Evolutionary conservation across 1,284 basidiomycete genomes (phyloP).

Genomic region (Ceratobasidium sp.): DNA sequence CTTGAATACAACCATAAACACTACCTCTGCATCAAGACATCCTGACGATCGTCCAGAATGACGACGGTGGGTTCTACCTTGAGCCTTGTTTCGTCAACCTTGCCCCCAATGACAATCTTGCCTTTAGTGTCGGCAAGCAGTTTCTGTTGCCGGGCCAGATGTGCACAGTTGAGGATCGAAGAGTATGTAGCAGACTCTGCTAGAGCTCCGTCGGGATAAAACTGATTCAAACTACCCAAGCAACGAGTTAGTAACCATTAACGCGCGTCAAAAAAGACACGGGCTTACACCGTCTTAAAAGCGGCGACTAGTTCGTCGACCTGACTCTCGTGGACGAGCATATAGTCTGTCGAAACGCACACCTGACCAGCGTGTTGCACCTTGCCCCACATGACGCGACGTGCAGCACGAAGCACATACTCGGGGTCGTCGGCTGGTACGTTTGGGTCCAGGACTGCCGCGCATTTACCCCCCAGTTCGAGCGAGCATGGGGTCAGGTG

Average conservation of each 20-base stretch:
- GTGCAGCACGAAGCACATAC: conserved; percentile 63
- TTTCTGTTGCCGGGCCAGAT: conserved; percentile 43
- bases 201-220: conserved; percentile 36
- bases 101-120: conserved; percentile 46
- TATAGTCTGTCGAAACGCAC: conserved; percentile 48
- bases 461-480: conserved; percentile 77
- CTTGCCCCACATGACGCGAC: conserved; percentile 52
- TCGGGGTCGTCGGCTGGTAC: conserved; percentile 59
- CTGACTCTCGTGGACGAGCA: conserved; percentile 42
- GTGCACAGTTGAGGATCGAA: conserved; percentile 41
- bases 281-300: conserved; percentile 37
- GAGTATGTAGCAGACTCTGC: conserved; percentile 40
- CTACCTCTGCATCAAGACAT: conserved; percentile 47
- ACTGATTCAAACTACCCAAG: conserved; percentile 24
- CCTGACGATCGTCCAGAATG: conserved; percentile 42
- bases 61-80: conserved; percentile 47
- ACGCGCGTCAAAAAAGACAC: not conserved
- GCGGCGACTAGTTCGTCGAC: conserved; percentile 45
- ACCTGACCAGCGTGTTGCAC: conserved; percentile 46
- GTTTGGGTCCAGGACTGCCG: conserved; percentile 67
- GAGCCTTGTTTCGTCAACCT: conserved; percentile 43
- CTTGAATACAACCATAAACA: not conserved
- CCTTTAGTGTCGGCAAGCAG: conserved; percentile 47
- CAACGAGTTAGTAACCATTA: not conserved
- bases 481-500: conserved; percentile 79